Conservation (phyloP, 352 stramenopile genomes). For the Pythium angustatum region DNA sequence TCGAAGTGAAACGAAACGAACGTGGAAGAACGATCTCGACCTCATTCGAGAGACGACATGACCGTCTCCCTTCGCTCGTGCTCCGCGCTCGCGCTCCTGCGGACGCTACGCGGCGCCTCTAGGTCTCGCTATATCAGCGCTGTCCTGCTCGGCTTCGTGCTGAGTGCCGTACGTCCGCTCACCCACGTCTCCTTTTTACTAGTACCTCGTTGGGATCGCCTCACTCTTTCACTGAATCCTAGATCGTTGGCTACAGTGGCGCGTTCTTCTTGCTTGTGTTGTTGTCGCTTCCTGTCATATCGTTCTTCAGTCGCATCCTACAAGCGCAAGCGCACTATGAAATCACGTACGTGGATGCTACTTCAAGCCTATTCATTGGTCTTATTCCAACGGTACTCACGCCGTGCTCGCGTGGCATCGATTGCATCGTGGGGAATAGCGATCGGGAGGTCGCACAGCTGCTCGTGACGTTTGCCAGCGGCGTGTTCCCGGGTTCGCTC, state of each 20-base stretch:
- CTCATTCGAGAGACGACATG: too few species aligned
- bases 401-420: too few species aligned
- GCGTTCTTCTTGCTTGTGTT: constrained; percentile 24
- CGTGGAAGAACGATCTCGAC: too few species aligned
- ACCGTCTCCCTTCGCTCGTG: neutral
- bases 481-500: constrained; percentile 41
- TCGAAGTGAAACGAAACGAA: neutral
- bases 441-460: constrained; percentile 66
- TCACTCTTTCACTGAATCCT: too few species aligned
- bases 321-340: constrained; percentile 18
- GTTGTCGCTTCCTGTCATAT: constrained; percentile 18
- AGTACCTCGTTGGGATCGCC: too few species aligned
- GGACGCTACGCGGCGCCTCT: constrained; percentile 10
- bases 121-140: neutral
- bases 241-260: constrained; percentile 15
- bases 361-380: too few species aligned
- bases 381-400: too few species aligned
- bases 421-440: too few species aligned
- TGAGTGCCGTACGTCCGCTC: constrained; percentile 17
- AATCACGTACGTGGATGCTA: constrained; percentile 26
- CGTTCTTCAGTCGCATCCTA: constrained; percentile 19
- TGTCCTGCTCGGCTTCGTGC: neutral
- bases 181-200: too few species aligned
- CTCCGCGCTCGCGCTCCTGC: constrained; percentile 15
- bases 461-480: constrained; percentile 52